These are phyloP conservation scores for Brettanomyces naardenensis DNA, from an alignment of 805 yeast genomes.

Conservation along the genomic window DNA sequence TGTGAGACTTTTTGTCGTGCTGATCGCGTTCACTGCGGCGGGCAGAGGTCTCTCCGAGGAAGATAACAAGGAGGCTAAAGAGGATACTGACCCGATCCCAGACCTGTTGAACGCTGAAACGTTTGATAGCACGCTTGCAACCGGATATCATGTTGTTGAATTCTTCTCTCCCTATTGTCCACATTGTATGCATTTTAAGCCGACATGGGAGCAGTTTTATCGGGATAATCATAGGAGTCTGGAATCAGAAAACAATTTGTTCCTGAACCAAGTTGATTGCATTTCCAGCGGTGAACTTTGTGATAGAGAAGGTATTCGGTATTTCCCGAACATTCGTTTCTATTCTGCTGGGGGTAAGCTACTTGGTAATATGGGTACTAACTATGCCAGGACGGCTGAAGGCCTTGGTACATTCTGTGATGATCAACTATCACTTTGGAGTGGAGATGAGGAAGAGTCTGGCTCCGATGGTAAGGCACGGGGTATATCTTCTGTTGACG, in stretches of 20 bases:
- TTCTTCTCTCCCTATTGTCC: slow-evolving; percentile 85
- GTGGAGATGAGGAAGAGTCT: slow-evolving; percentile 29
- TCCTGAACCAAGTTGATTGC: slow-evolving; percentile 78
- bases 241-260: slow-evolving; percentile 35
- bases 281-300: slow-evolving; percentile 83
- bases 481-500: background rate
- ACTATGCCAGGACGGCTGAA: slow-evolving; percentile 37
- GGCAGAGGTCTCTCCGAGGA: too few relatives aligned
- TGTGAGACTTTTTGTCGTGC: too few relatives aligned
- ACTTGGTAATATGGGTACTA: slow-evolving; percentile 39
- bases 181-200: slow-evolving; percentile 76
- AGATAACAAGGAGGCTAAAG: too few relatives aligned
- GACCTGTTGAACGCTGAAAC: slow-evolving; percentile 38
- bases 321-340: slow-evolving; percentile 66
- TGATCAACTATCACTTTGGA: slow-evolving; percentile 36
- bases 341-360: slow-evolving; percentile 48
- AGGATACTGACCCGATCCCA: too few relatives aligned
- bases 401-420: slow-evolving; percentile 45
- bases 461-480: slow-evolving; percentile 3
- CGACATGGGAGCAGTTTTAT: slow-evolving; percentile 72
- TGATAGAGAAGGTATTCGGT: slow-evolving; percentile 47
- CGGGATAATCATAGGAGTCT: slow-evolving; percentile 39
- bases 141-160: slow-evolving; percentile 69
- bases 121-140: slow-evolving; percentile 41
- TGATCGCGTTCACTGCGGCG: too few relatives aligned